Percentiles rank a stretch among this genome's conserved stretches.
Evolutionary conservation across 176 grass and related monocot species (phyloP).

Genomic region (Dactylis glomerata): DNA sequence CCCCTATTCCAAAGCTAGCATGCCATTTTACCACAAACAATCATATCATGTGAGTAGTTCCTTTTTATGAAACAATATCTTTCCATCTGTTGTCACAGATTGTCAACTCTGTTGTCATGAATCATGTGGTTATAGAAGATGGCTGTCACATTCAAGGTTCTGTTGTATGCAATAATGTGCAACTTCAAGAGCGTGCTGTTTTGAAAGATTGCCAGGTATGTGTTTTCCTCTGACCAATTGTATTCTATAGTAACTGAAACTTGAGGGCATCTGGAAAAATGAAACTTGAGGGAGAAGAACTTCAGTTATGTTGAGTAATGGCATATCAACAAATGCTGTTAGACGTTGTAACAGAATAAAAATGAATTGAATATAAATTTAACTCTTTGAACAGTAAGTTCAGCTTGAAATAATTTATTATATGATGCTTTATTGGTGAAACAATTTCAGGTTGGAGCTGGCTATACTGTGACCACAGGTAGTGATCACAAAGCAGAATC

Average conservation of each 20-base stretch:
- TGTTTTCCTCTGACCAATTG: neutral
- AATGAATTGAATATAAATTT: neutral
- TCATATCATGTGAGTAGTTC: neutral
- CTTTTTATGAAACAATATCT: neutral
- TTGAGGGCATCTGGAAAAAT: too few relatives aligned
- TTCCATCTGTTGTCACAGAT: slow-evolving; percentile 50
- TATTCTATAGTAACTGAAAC: neutral
- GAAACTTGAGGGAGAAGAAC: neutral
- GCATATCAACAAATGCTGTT: slow-evolving; percentile 1
- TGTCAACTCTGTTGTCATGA: slow-evolving; percentile 93
- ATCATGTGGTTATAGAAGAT: slow-evolving; percentile 96
- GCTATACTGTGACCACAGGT: slow-evolving; percentile 78
- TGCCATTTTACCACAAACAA: neutral
- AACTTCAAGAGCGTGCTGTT: slow-evolving; percentile 90
- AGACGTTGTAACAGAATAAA: neutral
- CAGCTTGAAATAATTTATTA: neutral
- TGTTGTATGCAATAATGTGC: slow-evolving; percentile 90
- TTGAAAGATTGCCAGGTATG: slow-evolving; percentile 95
- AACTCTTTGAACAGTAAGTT: neutral
- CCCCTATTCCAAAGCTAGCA: neutral
- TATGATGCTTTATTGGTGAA: neutral
- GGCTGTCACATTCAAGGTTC: slow-evolving; percentile 91
- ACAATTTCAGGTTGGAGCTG: slow-evolving; percentile 68
- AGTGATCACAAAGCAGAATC: slow-evolving; percentile 86
- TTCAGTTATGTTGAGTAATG: neutral